phyloP scores from a whole-genome alignment of 2,329 filamentous ascomycete species.

The Diaporthe aspalathi region DNA sequence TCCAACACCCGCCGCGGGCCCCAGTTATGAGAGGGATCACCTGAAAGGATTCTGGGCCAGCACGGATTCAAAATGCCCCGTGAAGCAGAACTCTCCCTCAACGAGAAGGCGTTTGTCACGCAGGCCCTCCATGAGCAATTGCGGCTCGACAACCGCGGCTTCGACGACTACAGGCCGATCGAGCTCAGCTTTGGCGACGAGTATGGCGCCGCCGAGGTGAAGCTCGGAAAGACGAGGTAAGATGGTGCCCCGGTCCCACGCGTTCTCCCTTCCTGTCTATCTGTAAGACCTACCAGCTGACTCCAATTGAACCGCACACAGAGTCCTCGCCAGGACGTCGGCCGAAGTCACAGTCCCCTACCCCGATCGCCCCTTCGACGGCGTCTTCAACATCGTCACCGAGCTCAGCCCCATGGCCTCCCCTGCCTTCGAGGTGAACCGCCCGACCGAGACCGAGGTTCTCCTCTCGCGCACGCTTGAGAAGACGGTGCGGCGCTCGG shows the following conservation, averaged over 20 bases:
- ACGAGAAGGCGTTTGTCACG: conserved; percentile 87
- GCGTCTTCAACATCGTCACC: conserved; percentile 90
- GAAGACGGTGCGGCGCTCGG: conserved; percentile 91
- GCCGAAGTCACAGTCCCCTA: conserved; percentile 89
- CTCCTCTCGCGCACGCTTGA: conserved; percentile 90
- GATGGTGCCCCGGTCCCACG: conserved; percentile 32
- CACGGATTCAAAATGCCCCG: conserved; percentile 76
- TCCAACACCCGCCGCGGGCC: conserved; percentile 16
- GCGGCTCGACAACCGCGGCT: conserved; percentile 83
- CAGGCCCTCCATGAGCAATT: conserved; percentile 84
- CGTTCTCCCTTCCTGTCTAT: no score
- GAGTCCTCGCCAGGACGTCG: conserved; percentile 85
- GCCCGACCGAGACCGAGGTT: conserved; percentile 85
- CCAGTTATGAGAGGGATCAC: conserved; percentile 41
- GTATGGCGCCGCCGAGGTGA: conserved; percentile 88
- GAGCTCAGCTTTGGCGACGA: conserved; percentile 88
- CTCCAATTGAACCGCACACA: conserved; percentile 50
- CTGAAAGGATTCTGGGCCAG: conserved; percentile 40
- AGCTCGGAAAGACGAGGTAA: conserved; percentile 90
- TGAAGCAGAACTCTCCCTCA: conserved; percentile 89
- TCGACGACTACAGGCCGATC: conserved; percentile 83
- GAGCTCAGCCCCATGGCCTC: conserved; percentile 94
- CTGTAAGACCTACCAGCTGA: no score
- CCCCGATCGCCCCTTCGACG: conserved; percentile 91
- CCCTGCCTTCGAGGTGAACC: conserved; percentile 87